Conservation (phyloP, 805 yeast species). For the Pichia phayaonensis region DNA sequence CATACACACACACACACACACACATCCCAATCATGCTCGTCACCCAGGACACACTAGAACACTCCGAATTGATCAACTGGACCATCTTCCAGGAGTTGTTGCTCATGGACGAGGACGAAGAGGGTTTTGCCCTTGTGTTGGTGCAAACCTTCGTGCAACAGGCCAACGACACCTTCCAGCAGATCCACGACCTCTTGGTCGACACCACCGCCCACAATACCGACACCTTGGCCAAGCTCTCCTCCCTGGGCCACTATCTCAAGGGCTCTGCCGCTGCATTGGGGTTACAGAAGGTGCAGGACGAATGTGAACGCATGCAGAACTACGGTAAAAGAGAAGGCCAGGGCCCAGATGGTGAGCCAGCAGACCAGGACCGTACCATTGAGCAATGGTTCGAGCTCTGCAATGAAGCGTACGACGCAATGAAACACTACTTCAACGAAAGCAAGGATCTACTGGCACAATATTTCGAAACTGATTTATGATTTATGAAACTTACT, state of each 20-base stretch:
- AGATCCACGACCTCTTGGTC: conserved; percentile 52
- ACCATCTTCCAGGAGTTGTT: conserved; percentile 77
- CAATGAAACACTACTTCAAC: conserved; percentile 44
- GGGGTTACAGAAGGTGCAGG: conserved; percentile 74
- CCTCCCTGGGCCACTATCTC: conserved; percentile 81
- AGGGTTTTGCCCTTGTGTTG: conserved; percentile 74
- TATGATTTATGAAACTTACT: neutral
- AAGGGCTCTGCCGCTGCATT: conserved; percentile 95
- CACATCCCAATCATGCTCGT: conserved; percentile 11
- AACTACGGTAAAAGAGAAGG: conserved; percentile 60
- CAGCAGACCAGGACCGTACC: conserved; percentile 27
- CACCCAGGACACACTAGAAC: conserved; percentile 28
- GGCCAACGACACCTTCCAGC: conserved; percentile 68
- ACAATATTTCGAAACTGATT: conserved; percentile 36
- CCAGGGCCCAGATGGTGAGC: conserved; percentile 20
- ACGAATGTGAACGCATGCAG: conserved; percentile 89
- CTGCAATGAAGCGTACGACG: conserved; percentile 45
- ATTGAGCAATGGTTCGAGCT: conserved; percentile 31
- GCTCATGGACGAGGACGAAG: conserved; percentile 95
- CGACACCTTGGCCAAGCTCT: conserved; percentile 47
- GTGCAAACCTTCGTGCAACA: conserved; percentile 85
- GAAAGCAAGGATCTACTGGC: conserved; percentile 44
- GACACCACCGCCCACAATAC: conserved; percentile 19
- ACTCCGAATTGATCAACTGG: conserved; percentile 77
- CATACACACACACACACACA: neutral